Evolutionary conservation across 2,329 filamentous ascomycete species (phyloP).

Genomic region (Aspergillus sp.): DNA sequence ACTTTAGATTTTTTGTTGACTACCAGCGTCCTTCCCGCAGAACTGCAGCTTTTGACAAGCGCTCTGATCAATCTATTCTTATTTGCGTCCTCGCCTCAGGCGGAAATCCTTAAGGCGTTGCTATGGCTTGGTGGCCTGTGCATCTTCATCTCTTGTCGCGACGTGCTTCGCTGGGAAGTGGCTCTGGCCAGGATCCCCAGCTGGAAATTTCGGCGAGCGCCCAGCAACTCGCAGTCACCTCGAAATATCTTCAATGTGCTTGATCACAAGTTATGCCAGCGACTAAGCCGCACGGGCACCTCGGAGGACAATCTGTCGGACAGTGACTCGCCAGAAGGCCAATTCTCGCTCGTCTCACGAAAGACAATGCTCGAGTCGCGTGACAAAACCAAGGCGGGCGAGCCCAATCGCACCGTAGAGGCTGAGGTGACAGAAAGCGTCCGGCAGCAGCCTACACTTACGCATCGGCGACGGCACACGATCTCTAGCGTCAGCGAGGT

Average conservation of each 20-base stretch:
- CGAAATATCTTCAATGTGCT: slow-evolving; percentile 44
- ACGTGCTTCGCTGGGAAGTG: slow-evolving; percentile 80
- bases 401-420: slow-evolving; percentile 26
- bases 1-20: slow-evolving; percentile 80
- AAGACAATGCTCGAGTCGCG: slow-evolving; percentile 24
- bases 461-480: slow-evolving; percentile 50
- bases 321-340: slow-evolving; percentile 35
- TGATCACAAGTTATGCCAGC: slow-evolving; percentile 50
- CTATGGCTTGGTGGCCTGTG: slow-evolving; percentile 81
- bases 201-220: slow-evolving; percentile 76
- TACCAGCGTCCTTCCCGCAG: slow-evolving; percentile 81
- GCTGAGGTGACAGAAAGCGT: slow-evolving; percentile 26
- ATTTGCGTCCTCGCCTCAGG: slow-evolving; percentile 77
- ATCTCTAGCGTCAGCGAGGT: slow-evolving; percentile 50
- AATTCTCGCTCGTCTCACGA: slow-evolving; percentile 38
- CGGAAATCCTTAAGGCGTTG: slow-evolving; percentile 78
- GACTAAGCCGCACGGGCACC: slow-evolving; percentile 46
- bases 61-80: slow-evolving; percentile 79
- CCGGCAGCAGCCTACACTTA: slow-evolving; percentile 14
- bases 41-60: slow-evolving; percentile 83
- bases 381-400: slow-evolving; percentile 16
- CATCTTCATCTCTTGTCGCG: slow-evolving; percentile 70
- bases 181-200: slow-evolving; percentile 82
- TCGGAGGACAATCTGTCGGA: slow-evolving; percentile 41
- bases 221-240: slow-evolving; percentile 38